Percentiles rank a stretch among this genome's conserved stretches.
These are phyloP conservation scores for Fusarium goolgardi DNA, from an alignment of 2,329 filamentous ascomycete genomes.

Conservation along the genomic window DNA sequence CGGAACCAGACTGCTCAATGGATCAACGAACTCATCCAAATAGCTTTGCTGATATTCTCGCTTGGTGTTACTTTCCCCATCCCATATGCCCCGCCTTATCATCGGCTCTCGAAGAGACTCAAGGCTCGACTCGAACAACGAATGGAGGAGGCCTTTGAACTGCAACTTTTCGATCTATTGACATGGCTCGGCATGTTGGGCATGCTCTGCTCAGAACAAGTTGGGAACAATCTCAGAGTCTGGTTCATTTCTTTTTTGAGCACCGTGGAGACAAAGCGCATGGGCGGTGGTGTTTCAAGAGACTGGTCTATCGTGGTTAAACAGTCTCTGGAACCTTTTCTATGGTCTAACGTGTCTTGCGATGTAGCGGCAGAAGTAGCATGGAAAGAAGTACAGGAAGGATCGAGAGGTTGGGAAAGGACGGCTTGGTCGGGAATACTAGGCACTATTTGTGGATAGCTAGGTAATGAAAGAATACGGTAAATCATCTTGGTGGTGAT, in stretches of 20 bases:
- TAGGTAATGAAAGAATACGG: rapidly evolving
- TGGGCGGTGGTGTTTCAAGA: rapidly evolving
- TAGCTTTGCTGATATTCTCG: slow-evolving; percentile 4
- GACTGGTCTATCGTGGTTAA: rapidly evolving
- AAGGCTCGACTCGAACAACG: background rate
- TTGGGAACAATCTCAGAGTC: background rate
- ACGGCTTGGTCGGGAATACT: slow-evolving; percentile 2
- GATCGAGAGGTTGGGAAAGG: background rate
- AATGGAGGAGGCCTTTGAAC: rapidly evolving
- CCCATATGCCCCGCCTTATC: slow-evolving; percentile 7
- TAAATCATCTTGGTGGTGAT: background rate
- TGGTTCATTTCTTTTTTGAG: background rate
- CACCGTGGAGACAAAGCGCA: background rate
- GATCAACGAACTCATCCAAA: background rate
- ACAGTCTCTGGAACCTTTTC: background rate
- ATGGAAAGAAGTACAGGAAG: background rate
- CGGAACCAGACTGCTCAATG: rapidly evolving
- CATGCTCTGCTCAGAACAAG: background rate
- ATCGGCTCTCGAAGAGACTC: background rate
- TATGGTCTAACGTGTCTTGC: background rate
- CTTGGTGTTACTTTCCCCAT: background rate
- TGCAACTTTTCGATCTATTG: background rate
- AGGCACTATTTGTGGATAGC: slow-evolving; percentile 8
- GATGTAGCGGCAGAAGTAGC: background rate
- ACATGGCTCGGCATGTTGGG: slow-evolving; percentile 9